phyloP scores from a whole-genome alignment of 345 rosid genomes.

The Eucalyptus curtisii region DNA sequence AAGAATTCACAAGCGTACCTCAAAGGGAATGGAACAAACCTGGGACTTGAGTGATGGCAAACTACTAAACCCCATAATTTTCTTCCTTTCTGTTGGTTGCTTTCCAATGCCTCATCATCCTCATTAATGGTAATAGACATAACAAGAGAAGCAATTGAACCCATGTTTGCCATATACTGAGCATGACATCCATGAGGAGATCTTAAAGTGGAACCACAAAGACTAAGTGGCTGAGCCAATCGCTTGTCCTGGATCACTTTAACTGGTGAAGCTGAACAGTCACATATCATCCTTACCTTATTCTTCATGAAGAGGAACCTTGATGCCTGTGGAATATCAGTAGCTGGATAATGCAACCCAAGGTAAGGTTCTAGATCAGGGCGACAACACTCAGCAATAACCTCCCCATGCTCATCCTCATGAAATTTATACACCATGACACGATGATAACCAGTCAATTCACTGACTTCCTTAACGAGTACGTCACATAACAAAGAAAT shows the following conservation, averaged over 20 bases:
- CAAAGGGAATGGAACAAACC: constrained; percentile 70
- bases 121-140: constrained; percentile 76
- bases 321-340: constrained; percentile 88
- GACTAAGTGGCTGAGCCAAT: constrained; percentile 55
- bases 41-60: constrained; percentile 73
- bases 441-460: constrained; percentile 72
- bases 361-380: constrained; percentile 57
- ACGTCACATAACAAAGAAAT: constrained; percentile 47
- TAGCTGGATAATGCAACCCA: constrained; percentile 80
- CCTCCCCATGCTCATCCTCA: constrained; percentile 92
- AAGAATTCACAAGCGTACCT: constrained; percentile 84
- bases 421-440: constrained; percentile 85
- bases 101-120: constrained; percentile 25
- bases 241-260: constrained; percentile 57
- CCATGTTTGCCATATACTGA: constrained; percentile 82
- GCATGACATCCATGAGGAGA: constrained; percentile 87
- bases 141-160: constrained; percentile 71
- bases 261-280: constrained; percentile 49
- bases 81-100: constrained; percentile 31
- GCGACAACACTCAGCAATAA: constrained; percentile 48
- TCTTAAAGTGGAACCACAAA: constrained; percentile 68
- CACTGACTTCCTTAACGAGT: constrained; percentile 67
- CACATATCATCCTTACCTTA: constrained; percentile 83
- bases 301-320: constrained; percentile 76
- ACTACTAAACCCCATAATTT: constrained; percentile 86